Evolutionary conservation across 768 basidiomycete species (phyloP).

Genomic region (Mycena haematopus): DNA sequence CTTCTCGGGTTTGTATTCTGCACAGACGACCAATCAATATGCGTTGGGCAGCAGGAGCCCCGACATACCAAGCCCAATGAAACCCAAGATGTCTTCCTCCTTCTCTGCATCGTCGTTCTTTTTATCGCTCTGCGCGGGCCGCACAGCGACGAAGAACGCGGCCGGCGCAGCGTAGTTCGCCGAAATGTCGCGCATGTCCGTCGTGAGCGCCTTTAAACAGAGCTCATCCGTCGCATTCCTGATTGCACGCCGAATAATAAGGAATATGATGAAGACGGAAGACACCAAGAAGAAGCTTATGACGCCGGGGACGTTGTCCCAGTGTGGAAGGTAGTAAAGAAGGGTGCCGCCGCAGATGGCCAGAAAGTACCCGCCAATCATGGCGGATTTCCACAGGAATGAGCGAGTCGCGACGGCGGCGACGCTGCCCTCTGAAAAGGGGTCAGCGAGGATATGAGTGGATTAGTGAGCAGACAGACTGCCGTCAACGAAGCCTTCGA

Average conservation of each 20-base stretch:
- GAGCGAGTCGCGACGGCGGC: not conserved
- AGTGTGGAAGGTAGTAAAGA: not conserved
- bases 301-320: not conserved
- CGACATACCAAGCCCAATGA: not conserved
- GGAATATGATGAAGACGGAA: not conserved
- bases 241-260: not conserved
- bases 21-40: not conserved
- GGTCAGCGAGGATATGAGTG: not conserved
- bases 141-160: not conserved
- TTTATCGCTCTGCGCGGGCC: not conserved
- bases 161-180: not conserved
- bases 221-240: not conserved
- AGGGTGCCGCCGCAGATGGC: not conserved
- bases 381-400: not conserved
- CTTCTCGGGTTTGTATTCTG: slow-evolving; percentile 8
- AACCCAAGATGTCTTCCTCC: not conserved
- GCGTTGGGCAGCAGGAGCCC: not conserved
- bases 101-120: not conserved
- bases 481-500: not conserved
- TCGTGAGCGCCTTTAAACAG: not conserved
- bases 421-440: not conserved
- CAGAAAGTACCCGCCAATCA: not conserved
- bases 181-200: not conserved
- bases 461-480: not conserved
- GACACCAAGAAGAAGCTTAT: not conserved